phyloP scores from a whole-genome alignment of 1,284 basidiomycete species.

The Phellopilus nigrolimitatus region DNA sequence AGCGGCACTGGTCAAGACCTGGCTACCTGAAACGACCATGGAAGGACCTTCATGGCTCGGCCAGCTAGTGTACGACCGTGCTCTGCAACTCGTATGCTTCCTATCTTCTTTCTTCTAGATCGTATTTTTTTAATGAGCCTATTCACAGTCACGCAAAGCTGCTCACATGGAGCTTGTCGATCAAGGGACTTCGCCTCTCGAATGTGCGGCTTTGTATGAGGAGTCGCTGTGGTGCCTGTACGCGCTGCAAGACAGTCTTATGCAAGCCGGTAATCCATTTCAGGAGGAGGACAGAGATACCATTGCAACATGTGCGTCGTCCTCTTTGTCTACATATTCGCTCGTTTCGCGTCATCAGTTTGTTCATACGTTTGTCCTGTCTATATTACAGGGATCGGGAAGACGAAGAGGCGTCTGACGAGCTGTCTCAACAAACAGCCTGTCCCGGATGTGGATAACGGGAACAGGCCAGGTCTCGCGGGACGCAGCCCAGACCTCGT shows the following conservation, averaged over 20 bases:
- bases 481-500: neutral
- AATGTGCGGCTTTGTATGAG: conserved; percentile 92
- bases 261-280: conserved; percentile 80
- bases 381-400: conserved; percentile 62
- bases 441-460: neutral
- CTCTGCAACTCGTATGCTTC: conserved; percentile 54
- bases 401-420: conserved; percentile 72
- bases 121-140: neutral
- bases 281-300: conserved; percentile 80
- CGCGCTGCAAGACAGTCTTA: conserved; percentile 84
- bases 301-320: conserved; percentile 71
- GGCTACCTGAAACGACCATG: conserved; percentile 70
- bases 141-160: conserved; percentile 77
- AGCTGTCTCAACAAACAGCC: conserved; percentile 43
- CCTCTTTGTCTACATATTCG: conserved; percentile 5
- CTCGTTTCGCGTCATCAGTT: neutral
- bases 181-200: conserved; percentile 67
- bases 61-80: conserved; percentile 79
- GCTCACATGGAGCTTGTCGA: conserved; percentile 89
- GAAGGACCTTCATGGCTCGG: conserved; percentile 73
- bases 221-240: conserved; percentile 91
- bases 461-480: neutral
- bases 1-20: conserved; percentile 72
- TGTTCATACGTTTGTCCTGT: conserved; percentile 6
- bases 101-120: neutral